These are phyloP conservation scores for Beta lomatogona DNA, from an alignment of 179 eudicot species.

Conservation along the genomic window DNA sequence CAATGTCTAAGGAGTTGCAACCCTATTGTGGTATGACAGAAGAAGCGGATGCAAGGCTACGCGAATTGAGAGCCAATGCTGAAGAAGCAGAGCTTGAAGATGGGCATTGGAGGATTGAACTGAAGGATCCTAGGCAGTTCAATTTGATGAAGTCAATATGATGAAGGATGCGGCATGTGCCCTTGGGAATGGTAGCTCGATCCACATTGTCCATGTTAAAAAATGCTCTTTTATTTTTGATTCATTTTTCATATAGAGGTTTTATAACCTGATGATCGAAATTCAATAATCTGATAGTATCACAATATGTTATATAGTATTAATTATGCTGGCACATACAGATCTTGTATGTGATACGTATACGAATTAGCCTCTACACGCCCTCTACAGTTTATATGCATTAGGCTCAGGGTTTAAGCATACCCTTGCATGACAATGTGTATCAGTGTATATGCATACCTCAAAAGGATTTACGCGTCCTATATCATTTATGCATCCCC, in stretches of 20 bases:
- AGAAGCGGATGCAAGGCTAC: conserved; percentile 33
- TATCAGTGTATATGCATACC: no score
- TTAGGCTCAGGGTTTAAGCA: no score
- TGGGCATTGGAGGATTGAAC: conserved; percentile 64
- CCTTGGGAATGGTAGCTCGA: not conserved
- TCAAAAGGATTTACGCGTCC: no score
- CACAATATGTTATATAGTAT: no score
- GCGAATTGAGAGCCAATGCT: conserved; percentile 40
- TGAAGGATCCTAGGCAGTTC: conserved; percentile 57
- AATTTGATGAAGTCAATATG: not conserved
- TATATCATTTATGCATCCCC: no score
- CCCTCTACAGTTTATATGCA: no score
- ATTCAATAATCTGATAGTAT: not conserved
- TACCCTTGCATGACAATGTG: no score
- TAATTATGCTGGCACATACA: no score
- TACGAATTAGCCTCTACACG: no score
- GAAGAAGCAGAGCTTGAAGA: conserved; percentile 32
- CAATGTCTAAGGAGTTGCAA: conserved; percentile 53
- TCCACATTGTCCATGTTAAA: not conserved
- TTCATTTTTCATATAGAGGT: not conserved
- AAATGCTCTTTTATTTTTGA: not conserved
- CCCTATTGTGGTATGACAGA: conserved; percentile 46
- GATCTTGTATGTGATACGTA: no score
- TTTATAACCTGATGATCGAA: not conserved
- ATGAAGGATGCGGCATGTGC: not conserved